phyloP scores from a whole-genome alignment of 73 alveolate genomes.

The Tetrahymena thermophila region DNA sequence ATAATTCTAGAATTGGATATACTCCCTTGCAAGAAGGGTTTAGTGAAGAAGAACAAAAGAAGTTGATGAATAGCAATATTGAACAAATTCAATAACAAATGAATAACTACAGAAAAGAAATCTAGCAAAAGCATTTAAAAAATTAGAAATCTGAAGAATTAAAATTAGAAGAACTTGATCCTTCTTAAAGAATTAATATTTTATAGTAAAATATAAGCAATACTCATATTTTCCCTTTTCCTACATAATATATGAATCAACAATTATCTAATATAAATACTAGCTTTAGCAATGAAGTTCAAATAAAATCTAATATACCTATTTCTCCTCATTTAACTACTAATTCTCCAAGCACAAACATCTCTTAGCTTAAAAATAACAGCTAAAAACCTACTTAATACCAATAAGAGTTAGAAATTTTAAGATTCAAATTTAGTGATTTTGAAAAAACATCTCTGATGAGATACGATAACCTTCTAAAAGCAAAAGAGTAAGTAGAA shows the following conservation, averaged over 20 bases:
- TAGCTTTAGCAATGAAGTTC: not conserved
- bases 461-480: not conserved
- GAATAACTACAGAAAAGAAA: not conserved
- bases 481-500: not conserved
- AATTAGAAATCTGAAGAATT: not conserved
- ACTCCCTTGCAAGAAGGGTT: not conserved
- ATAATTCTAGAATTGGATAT: not conserved
- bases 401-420: not conserved
- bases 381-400: not conserved
- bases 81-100: not conserved
- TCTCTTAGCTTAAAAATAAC: not conserved
- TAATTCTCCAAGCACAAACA: not conserved
- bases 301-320: not conserved
- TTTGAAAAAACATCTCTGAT: not conserved
- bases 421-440: not conserved
- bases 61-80: not conserved
- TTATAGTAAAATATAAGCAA: not conserved
- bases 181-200: not conserved
- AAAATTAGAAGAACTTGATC: not conserved
- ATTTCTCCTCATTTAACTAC: not conserved
- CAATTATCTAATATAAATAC: not conserved
- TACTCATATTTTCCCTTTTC: not conserved
- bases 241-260: not conserved
- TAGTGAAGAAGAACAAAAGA: not conserved
- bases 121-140: not conserved